These are phyloP conservation scores for Fagus crenata DNA, from an alignment of 306 rosid species.

Conservation along the genomic window DNA sequence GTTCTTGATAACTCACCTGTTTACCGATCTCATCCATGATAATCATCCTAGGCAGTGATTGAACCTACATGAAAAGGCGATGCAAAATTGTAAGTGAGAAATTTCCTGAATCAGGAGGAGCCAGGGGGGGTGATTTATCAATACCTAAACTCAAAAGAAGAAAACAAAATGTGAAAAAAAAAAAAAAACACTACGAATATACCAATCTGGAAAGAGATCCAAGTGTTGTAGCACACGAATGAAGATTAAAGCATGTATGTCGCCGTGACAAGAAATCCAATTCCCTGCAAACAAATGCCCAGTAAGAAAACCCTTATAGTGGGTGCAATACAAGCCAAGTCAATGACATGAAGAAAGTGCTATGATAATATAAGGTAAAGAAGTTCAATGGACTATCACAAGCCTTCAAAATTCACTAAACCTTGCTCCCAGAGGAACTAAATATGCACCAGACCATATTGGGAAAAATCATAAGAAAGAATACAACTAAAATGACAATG, in stretches of 20 bases:
- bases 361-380: not conserved
- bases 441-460: not conserved
- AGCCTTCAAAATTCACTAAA: constrained; percentile 15
- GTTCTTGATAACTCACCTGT: constrained; percentile 52
- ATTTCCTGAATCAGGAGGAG: not conserved
- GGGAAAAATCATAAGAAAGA: not conserved
- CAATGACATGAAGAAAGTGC: not conserved
- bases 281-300: constrained; percentile 61
- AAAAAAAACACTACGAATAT: constrained; percentile 18
- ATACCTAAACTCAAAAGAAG: constrained; percentile 1
- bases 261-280: constrained; percentile 79
- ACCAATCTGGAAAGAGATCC: constrained; percentile 98
- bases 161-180: constrained; percentile 6
- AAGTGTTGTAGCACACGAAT: constrained; percentile 86
- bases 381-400: constrained; percentile 3
- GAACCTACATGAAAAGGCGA: constrained; percentile 60
- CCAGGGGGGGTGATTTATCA: not conserved
- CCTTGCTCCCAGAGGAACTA: constrained; percentile 13
- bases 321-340: constrained; percentile 7
- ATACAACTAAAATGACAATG: constrained; percentile 4
- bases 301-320: constrained; percentile 26
- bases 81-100: constrained; percentile 19
- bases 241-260: constrained; percentile 87
- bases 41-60: constrained; percentile 97
- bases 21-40: constrained; percentile 96